Percentiles rank a stretch among this genome's conserved stretches.
phyloP scores from a whole-genome alignment of 495 filamentous ascomycete genomes.

The Alectoria sarmentosa region DNA sequence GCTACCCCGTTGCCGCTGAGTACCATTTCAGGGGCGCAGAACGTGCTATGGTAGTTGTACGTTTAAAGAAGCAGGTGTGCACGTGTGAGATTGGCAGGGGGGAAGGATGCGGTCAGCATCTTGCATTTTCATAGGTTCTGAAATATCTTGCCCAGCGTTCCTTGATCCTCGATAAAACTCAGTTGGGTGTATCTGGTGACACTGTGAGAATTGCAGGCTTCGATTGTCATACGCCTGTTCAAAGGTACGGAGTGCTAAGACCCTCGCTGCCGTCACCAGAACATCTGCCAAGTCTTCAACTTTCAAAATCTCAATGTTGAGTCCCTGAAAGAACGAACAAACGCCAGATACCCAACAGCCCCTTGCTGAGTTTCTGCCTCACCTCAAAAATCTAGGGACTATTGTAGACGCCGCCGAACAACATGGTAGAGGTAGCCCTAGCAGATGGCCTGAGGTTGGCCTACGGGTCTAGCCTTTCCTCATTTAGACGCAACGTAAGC shows the following conservation, averaged over 20 bases:
- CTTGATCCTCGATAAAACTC: background rate
- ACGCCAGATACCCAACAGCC: background rate
- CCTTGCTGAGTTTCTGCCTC: background rate
- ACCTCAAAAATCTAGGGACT: background rate
- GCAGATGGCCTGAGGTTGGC: background rate
- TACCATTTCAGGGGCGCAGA: background rate
- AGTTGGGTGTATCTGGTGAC: background rate
- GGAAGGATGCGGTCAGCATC: background rate
- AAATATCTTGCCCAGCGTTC: background rate
- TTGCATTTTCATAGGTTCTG: background rate
- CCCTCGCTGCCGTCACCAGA: background rate
- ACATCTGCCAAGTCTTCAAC: background rate
- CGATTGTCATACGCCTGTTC: background rate
- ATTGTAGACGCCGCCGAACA: background rate
- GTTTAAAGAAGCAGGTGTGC: background rate
- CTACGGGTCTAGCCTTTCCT: background rate
- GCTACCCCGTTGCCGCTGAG: slow-evolving; percentile 2
- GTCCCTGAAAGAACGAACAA: background rate
- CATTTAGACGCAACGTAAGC: background rate
- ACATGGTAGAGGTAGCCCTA: background rate
- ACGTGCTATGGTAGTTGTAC: background rate
- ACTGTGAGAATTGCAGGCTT: background rate
- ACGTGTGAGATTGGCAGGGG: background rate
- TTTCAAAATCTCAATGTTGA: background rate
- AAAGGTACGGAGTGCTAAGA: background rate